Conservation (phyloP, 2,329 filamentous ascomycete genomes). For the Cladosporium halotolerans region DNA sequence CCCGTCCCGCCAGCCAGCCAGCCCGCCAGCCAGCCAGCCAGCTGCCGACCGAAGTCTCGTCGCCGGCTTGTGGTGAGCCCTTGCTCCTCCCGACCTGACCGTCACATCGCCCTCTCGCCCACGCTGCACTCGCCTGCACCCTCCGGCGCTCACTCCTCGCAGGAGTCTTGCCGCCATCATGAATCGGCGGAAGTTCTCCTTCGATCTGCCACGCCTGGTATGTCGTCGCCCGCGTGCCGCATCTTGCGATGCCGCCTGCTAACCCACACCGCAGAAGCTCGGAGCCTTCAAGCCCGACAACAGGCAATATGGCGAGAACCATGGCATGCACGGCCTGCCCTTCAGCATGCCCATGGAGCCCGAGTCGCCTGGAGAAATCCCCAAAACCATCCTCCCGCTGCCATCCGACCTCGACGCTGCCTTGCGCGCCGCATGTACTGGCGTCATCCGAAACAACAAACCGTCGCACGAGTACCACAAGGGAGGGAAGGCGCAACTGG, state of each 20-base stretch:
- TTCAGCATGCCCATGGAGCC: conserved; percentile 16
- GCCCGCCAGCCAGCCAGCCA: not conserved
- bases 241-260: conserved; percentile 9
- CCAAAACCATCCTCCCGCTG: conserved; percentile 39
- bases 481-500: conserved; percentile 24
- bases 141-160: too few species aligned
- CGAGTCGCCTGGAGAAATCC: conserved; percentile 35
- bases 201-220: conserved; percentile 38
- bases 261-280: conserved; percentile 20
- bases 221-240: conserved; percentile 13
- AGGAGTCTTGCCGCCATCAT: not conserved
- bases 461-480: conserved; percentile 28
- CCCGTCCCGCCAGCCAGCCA: not conserved
- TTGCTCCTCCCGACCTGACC: too few species aligned
- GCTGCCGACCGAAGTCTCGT: too few species aligned
- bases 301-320: conserved; percentile 26
- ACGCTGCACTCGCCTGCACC: not conserved
- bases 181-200: conserved; percentile 42
- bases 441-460: conserved; percentile 35
- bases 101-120: not conserved
- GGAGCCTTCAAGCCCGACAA: conserved; percentile 21
- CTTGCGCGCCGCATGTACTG: conserved; percentile 40
- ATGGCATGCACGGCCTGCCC: conserved; percentile 8
- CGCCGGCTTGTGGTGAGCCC: too few species aligned
- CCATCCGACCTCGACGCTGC: conserved; percentile 38